A percentile compares a stretch with the other conserved stretches of the same genome.
Evolutionary conservation across 306 rosid species (phyloP).

Genomic region (Vigna unguiculata): DNA sequence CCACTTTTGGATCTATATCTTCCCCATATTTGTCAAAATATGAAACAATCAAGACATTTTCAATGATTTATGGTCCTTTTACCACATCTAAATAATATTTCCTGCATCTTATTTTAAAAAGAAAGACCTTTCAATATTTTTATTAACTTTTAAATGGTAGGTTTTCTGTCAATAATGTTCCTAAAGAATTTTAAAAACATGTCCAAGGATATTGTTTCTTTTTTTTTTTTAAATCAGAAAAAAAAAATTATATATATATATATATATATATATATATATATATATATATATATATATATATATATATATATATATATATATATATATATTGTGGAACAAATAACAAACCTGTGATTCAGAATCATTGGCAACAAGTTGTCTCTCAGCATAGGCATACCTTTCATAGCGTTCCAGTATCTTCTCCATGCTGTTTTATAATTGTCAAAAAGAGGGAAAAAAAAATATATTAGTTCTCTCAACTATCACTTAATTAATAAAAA

Average conservation of each 20-base stretch:
- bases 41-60: not conserved
- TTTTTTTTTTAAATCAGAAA: too few relatives aligned
- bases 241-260: too few relatives aligned
- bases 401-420: conserved; percentile 89
- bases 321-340: not conserved
- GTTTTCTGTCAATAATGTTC: too few relatives aligned
- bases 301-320: too few relatives aligned
- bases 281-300: too few relatives aligned
- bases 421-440: conserved; percentile 73
- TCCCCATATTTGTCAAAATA: not conserved
- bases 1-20: not conserved
- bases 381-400: conserved; percentile 81
- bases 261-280: too few relatives aligned
- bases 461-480: not conserved
- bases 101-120: too few relatives aligned
- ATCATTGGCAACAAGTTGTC: conserved; percentile 63
- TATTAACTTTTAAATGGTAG: too few relatives aligned
- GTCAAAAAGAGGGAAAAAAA: not conserved
- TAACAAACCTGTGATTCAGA: conserved; percentile 67
- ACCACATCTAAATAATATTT: too few relatives aligned
- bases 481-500: conserved; percentile 13
- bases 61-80: not conserved
- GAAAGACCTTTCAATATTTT: too few relatives aligned
- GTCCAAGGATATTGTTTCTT: too few relatives aligned
- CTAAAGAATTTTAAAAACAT: not conserved